phyloP scores from a whole-genome alignment of 2,329 filamentous ascomycete species.

The Colletotrichum kahawae region DNA sequence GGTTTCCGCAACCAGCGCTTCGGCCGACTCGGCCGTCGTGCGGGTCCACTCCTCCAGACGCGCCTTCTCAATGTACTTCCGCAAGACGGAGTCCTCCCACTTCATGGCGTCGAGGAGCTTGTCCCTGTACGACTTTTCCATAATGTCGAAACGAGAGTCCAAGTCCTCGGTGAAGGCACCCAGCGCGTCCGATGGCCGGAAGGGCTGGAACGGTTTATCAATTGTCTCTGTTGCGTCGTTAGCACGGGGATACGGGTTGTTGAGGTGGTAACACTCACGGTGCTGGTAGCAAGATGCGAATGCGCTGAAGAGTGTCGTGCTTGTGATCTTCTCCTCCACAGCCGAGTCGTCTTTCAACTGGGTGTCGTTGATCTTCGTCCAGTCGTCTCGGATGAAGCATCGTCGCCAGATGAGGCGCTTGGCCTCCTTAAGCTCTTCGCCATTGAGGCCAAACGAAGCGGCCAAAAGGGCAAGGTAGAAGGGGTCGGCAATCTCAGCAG shows the following conservation, averaged over 20 bases:
- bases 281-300: conserved; percentile 67
- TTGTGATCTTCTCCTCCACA: conserved; percentile 64
- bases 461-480: conserved; percentile 78
- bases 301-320: conserved; percentile 73
- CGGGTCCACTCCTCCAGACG: conserved; percentile 72
- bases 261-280: conserved; percentile 47
- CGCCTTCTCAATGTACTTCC: conserved; percentile 68
- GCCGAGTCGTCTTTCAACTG: conserved; percentile 74
- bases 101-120: conserved; percentile 75
- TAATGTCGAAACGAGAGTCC: conserved; percentile 62
- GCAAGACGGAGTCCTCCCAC: conserved; percentile 72
- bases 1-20: conserved; percentile 35
- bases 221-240: conserved; percentile 43
- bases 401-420: conserved; percentile 82
- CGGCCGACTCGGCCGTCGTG: conserved; percentile 42
- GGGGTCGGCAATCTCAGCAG: conserved; percentile 65
- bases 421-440: conserved; percentile 63
- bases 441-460: conserved; percentile 58
- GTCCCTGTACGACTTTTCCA: conserved; percentile 68
- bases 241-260: conserved; percentile 24
- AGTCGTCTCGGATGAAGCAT: conserved; percentile 83
- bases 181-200: conserved; percentile 58
- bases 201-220: conserved; percentile 46
- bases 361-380: conserved; percentile 80
- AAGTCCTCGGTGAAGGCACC: conserved; percentile 67